Conservation (phyloP, 2,329 filamentous ascomycete genomes). For the Elsinoe australis region DNA sequence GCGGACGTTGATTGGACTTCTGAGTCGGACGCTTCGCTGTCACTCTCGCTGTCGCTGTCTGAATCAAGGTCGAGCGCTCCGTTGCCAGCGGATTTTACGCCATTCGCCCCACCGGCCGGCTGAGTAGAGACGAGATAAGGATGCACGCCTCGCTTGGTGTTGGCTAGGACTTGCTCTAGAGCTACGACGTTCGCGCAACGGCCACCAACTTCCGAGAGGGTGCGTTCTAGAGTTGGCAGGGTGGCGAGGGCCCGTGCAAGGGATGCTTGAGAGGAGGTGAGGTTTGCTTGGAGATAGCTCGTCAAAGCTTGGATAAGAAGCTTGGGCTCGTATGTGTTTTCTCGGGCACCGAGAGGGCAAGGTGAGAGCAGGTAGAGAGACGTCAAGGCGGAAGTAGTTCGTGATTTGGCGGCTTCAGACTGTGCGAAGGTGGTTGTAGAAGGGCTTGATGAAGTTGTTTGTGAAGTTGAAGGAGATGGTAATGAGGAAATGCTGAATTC, state of each 20-base stretch:
- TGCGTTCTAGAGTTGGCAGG: slow-evolving; percentile 72
- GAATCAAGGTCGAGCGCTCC: slow-evolving; percentile 18
- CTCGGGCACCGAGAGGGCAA: slow-evolving; percentile 37
- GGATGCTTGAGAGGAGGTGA: slow-evolving; percentile 69
- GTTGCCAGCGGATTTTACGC: slow-evolving; percentile 1
- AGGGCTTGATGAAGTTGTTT: slow-evolving; percentile 19
- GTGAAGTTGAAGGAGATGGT: slow-evolving; percentile 28
- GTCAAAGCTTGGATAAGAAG: slow-evolving; percentile 71
- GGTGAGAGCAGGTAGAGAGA: slow-evolving; percentile 78
- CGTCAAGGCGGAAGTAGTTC: slow-evolving; percentile 64
- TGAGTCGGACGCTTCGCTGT: background rate
- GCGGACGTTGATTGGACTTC: slow-evolving; percentile 31
- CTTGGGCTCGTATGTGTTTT: slow-evolving; percentile 54
- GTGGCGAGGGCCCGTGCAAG: slow-evolving; percentile 70
- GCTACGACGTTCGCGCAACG: slow-evolving; percentile 89
- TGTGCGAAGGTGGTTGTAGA: slow-evolving; percentile 43
- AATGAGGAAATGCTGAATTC: slow-evolving; percentile 70
- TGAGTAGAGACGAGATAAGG: slow-evolving; percentile 46
- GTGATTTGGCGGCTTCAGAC: slow-evolving; percentile 65
- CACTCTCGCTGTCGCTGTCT: no score
- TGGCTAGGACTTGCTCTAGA: slow-evolving; percentile 67
- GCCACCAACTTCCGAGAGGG: slow-evolving; percentile 70
- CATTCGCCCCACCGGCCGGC: slow-evolving; percentile 17
- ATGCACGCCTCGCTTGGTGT: slow-evolving; percentile 60
- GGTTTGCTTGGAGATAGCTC: slow-evolving; percentile 69